Evolutionary conservation across 2,329 filamentous ascomycete species (phyloP).

Genomic region (Aureobasidium namibiae): DNA sequence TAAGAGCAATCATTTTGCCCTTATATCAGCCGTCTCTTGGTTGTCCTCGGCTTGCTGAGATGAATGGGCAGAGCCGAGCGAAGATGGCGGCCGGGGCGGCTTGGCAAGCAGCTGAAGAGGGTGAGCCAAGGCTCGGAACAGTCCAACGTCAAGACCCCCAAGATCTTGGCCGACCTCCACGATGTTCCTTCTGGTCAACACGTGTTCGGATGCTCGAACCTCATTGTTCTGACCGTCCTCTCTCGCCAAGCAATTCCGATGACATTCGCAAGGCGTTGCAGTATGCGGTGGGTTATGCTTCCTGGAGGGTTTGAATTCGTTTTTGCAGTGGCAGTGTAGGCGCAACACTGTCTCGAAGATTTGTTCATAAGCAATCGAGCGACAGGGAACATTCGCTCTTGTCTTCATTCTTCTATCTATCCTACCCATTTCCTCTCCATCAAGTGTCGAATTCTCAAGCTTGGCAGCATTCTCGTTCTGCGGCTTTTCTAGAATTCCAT

Average conservation of each 20-base stretch:
- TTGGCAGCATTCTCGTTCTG: background rate
- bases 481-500: background rate
- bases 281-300: background rate
- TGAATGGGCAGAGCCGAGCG: background rate
- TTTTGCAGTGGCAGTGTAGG: conserved; percentile 7
- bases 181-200: background rate
- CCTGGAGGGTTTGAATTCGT: background rate
- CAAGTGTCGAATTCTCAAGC: background rate
- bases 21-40: conserved; percentile 1
- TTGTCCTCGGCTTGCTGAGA: background rate
- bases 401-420: background rate
- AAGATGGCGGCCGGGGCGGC: background rate
- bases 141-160: background rate
- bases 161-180: background rate
- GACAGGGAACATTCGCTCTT: background rate
- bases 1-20: background rate
- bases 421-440: background rate
- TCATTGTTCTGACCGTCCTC: conserved; percentile 1
- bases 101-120: background rate
- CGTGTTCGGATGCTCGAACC: conserved; percentile 6
- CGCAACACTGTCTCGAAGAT: background rate
- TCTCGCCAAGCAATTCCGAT: background rate
- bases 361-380: background rate
- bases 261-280: conserved; percentile 7
- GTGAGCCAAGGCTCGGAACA: background rate